phyloP scores from a whole-genome alignment of 2,329 filamentous ascomycete species.

The Thelonectria discophora region DNA sequence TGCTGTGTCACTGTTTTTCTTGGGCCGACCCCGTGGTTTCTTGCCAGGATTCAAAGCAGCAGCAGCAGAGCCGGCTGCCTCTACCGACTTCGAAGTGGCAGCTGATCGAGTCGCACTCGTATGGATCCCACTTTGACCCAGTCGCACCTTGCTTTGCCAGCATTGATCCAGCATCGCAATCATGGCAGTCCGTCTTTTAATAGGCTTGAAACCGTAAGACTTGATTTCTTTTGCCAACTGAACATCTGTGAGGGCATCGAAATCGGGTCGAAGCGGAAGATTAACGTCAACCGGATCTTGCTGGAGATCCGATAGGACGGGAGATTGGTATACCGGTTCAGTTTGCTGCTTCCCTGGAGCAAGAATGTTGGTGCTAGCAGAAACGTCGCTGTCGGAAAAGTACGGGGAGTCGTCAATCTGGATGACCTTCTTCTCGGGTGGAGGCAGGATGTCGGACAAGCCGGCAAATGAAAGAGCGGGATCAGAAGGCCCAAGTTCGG shows the following conservation, averaged over 20 bases:
- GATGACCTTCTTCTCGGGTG: slow-evolving; percentile 12
- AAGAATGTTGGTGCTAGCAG: slow-evolving; percentile 27
- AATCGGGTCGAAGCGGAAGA: slow-evolving; percentile 59
- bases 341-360: background rate
- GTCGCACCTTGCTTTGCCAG: slow-evolving; percentile 68
- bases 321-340: background rate
- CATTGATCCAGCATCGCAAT: slow-evolving; percentile 75
- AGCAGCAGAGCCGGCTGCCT: slow-evolving; percentile 18
- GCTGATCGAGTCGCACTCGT: slow-evolving; percentile 33
- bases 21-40: slow-evolving; percentile 47
- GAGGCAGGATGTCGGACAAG: slow-evolving; percentile 39
- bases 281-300: background rate
- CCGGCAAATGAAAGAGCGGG: slow-evolving; percentile 34
- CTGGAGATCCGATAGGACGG: background rate
- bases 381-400: slow-evolving; percentile 37
- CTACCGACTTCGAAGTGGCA: slow-evolving; percentile 23
- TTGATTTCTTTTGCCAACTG: slow-evolving; percentile 70
- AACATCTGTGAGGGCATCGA: slow-evolving; percentile 67
- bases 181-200: slow-evolving; percentile 75
- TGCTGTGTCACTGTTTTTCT: slow-evolving; percentile 41
- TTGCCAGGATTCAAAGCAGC: slow-evolving; percentile 18
- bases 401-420: slow-evolving; percentile 20
- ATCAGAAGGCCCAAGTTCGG: slow-evolving; percentile 10
- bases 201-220: slow-evolving; percentile 75
- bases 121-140: slow-evolving; percentile 27